Conservation (phyloP, 2,329 filamentous ascomycete species). For the Leptographium flavum region DNA sequence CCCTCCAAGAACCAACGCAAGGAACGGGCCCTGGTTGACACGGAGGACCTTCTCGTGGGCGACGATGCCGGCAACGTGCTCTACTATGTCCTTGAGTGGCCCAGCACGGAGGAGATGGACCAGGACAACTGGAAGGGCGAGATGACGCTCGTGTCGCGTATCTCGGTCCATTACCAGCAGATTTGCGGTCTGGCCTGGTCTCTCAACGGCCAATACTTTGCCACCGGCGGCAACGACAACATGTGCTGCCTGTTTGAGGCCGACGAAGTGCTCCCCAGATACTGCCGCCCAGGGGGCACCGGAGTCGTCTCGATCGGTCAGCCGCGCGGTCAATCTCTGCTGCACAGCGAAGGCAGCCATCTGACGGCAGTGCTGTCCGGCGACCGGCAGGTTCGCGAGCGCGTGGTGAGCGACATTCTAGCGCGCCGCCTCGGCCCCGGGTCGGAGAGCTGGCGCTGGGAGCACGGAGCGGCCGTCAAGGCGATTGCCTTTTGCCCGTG, state of each 20-base stretch:
- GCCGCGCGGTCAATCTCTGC: not conserved
- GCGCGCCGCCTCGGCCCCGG: conserved; percentile 29
- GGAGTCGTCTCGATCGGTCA: not conserved
- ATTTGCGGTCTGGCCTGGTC: conserved; percentile 92
- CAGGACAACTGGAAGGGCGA: conserved; percentile 60
- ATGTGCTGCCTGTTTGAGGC: conserved; percentile 68
- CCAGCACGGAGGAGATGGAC: conserved; percentile 44
- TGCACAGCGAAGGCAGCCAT: not conserved
- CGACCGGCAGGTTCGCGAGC: conserved; percentile 4
- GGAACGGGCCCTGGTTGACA: conserved; percentile 38
- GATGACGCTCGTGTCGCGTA: conserved; percentile 62
- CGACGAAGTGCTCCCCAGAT: conserved; percentile 34
- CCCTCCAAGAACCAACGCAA: conserved; percentile 34
- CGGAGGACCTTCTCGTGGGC: conserved; percentile 76
- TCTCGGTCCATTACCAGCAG: conserved; percentile 72
- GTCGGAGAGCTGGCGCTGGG: conserved; percentile 56
- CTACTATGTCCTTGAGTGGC: conserved; percentile 87
- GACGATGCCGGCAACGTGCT: conserved; percentile 73
- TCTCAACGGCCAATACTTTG: conserved; percentile 58
- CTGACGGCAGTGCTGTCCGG: not conserved
- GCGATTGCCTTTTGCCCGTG: conserved; percentile 95
- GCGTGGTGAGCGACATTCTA: not conserved
- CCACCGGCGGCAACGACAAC: conserved; percentile 89
- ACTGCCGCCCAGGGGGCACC: not conserved
- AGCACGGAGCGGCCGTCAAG: conserved; percentile 80